Evolutionary conservation across 345 rosid genomes (phyloP).

Genomic region (Streptanthus diversifolius): DNA sequence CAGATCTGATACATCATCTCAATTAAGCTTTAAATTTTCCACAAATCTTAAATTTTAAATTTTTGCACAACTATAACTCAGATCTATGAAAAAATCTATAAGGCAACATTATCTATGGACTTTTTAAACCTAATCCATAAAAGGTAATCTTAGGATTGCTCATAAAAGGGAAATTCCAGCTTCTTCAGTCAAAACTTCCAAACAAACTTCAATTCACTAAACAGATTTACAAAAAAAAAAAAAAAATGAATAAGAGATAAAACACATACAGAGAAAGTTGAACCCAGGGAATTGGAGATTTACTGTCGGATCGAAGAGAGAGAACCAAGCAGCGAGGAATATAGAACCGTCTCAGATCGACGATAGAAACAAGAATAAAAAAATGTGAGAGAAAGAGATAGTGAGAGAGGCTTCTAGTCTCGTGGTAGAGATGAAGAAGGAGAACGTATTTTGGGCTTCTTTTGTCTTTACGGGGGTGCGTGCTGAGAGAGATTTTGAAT

Average conservation of each 20-base stretch:
- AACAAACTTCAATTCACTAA: background rate
- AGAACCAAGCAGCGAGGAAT: background rate
- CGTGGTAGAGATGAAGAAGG: conserved; percentile 7
- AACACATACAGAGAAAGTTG: conserved; percentile 21
- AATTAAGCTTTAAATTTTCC: background rate
- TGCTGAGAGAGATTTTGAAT: conserved; percentile 32
- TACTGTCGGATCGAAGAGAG: background rate
- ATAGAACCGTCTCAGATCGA: conserved; percentile 6
- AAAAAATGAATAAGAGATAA: background rate
- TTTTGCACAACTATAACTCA: background rate
- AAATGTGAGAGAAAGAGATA: conserved; percentile 15
- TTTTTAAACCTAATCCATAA: background rate
- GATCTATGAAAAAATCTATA: conserved; percentile 1
- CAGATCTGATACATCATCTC: conserved; percentile 2
- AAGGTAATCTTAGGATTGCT: conserved; percentile 9
- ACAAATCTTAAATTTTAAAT: background rate
- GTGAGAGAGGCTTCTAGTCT: conserved; percentile 11
- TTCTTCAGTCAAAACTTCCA: background rate
- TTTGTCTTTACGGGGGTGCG: conserved; percentile 34
- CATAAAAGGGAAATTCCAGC: conserved; percentile 15
- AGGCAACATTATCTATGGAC: background rate
- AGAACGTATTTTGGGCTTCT: conserved; percentile 17
- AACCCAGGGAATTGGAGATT: conserved; percentile 2
- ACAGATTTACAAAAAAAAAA: background rate
- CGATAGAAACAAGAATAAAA: conserved; percentile 6